Percentiles rank a stretch among this genome's conserved stretches.
phyloP scores from a whole-genome alignment of 2,329 filamentous ascomycete species.

The Fusarium sp. region DNA sequence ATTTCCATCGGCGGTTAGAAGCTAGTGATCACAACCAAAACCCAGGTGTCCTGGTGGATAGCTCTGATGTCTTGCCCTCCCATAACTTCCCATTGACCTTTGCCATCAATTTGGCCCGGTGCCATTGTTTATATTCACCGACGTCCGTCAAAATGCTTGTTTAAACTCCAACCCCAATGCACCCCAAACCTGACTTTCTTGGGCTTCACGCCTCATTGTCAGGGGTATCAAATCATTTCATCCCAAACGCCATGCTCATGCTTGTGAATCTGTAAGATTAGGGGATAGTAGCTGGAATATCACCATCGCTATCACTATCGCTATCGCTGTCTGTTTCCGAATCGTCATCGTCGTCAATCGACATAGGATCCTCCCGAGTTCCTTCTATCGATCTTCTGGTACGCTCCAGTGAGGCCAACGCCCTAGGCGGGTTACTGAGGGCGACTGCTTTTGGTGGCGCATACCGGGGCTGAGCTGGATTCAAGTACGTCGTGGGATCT shows the following conservation, averaged over 20 bases:
- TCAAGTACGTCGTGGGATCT: constrained; percentile 52
- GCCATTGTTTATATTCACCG: constrained; percentile 3
- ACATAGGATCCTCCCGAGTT: constrained; percentile 47
- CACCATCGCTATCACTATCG: constrained; percentile 36
- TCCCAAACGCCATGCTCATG: constrained; percentile 31
- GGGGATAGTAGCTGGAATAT: constrained; percentile 46
- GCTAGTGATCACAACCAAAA: constrained; percentile 5
- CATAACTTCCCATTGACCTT: not conserved
- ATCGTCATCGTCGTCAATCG: constrained; percentile 41
- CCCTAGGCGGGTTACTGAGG: not conserved
- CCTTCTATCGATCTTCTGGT: constrained; percentile 12
- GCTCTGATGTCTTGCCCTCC: constrained; percentile 4
- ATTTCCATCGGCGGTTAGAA: not conserved
- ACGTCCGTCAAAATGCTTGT: constrained; percentile 15
- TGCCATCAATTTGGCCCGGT: not conserved
- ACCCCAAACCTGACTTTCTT: not conserved
- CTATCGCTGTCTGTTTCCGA: constrained; percentile 40
- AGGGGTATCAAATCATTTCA: constrained; percentile 28
- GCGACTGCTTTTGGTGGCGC: constrained; percentile 8
- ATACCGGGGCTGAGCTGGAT: constrained; percentile 40
- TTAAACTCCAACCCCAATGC: constrained; percentile 20
- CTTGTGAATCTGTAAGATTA: constrained; percentile 3
- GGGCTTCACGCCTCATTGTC: not conserved
- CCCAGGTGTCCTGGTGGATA: constrained; percentile 1
- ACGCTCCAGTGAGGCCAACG: constrained; percentile 2